phyloP scores from a whole-genome alignment of 306 rosid genomes.

The Cicer bijugum region DNA sequence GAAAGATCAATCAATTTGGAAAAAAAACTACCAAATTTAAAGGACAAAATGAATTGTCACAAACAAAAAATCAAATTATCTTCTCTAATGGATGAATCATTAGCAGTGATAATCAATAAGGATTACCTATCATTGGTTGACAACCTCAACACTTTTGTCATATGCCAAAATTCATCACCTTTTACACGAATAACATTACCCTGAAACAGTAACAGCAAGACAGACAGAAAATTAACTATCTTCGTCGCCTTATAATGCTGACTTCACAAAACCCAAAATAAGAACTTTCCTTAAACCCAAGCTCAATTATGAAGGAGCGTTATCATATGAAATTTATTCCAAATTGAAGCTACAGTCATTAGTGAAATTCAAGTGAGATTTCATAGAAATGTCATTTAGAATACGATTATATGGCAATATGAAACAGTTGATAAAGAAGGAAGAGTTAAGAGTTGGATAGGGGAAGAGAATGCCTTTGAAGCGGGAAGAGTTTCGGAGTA shows the following conservation, averaged over 20 bases:
- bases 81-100: constrained; percentile 19
- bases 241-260: background rate
- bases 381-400: background rate
- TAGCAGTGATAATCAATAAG: background rate
- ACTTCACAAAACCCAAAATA: background rate
- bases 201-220: constrained; percentile 50
- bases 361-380: background rate
- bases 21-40: constrained; percentile 23
- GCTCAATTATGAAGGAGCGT: background rate
- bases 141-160: constrained; percentile 88
- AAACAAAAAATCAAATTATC: background rate
- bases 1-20: constrained; percentile 20
- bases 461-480: constrained; percentile 63
- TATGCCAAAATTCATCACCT: constrained; percentile 95
- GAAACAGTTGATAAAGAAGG: background rate
- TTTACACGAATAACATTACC: constrained; percentile 68
- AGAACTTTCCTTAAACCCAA: constrained; percentile 8
- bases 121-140: constrained; percentile 70
- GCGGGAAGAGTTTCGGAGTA: constrained; percentile 77
- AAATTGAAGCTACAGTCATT: constrained; percentile 11
- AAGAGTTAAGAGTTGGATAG: background rate
- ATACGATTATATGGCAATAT: background rate
- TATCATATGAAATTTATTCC: constrained; percentile 11
- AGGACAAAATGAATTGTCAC: constrained; percentile 1
- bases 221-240: background rate